Evolutionary conservation across 2,329 filamentous ascomycete species (phyloP).

Genomic region (Basipetospora chlamydospora): DNA sequence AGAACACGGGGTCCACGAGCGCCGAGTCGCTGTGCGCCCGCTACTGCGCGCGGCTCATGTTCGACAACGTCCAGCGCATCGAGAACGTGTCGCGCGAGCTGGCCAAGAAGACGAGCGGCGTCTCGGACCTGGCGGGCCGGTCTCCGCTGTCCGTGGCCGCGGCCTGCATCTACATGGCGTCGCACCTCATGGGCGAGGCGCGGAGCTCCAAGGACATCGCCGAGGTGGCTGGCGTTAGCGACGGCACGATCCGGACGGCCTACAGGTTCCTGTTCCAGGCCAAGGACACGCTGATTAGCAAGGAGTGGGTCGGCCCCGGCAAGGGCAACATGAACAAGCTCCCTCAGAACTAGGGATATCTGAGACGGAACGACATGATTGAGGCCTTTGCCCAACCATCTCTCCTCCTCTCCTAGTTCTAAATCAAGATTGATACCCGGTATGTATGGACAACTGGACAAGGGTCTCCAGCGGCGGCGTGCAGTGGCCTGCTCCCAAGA

Average conservation of each 20-base stretch:
- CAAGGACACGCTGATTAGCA: conserved; percentile 58
- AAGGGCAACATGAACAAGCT: conserved; percentile 58
- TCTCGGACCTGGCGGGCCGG: conserved; percentile 75
- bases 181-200: conserved; percentile 66
- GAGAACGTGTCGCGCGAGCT: conserved; percentile 69
- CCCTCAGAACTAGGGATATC: conserved; percentile 25
- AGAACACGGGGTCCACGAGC: conserved; percentile 60
- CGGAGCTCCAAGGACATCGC: conserved; percentile 81
- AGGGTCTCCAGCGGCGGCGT: too few relatives aligned
- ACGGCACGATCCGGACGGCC: conserved; percentile 90
- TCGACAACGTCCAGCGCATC: conserved; percentile 56
- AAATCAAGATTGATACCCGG: too few relatives aligned
- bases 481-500: too few relatives aligned
- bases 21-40: conserved; percentile 76
- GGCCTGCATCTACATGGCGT: conserved; percentile 93
- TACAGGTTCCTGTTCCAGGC: conserved; percentile 78
- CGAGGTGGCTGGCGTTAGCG: conserved; percentile 72
- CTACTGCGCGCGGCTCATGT: conserved; percentile 72
- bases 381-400: background rate
- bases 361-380: background rate
- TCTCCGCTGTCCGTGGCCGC: conserved; percentile 89
- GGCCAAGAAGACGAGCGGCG: conserved; percentile 60
- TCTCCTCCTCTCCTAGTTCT: background rate
- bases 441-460: too few relatives aligned
- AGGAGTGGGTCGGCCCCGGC: conserved; percentile 59